These are phyloP conservation scores for Clarireedia monteithiana DNA, from an alignment of 2,329 filamentous ascomycete genomes.

Conservation along the genomic window DNA sequence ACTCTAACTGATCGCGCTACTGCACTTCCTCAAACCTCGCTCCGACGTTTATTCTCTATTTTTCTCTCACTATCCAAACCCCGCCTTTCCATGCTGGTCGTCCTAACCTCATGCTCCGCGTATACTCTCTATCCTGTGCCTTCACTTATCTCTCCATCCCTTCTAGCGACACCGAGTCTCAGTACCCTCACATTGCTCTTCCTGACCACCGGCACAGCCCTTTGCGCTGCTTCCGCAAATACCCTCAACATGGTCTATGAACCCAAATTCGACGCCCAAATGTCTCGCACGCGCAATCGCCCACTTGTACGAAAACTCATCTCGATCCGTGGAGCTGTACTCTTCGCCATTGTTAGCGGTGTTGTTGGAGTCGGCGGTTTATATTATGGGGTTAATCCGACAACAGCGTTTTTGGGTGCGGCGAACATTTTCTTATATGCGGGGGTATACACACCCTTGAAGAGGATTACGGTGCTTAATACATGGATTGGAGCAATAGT, in stretches of 20 bases:
- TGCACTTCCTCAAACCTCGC: conserved; percentile 42
- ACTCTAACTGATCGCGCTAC: conserved; percentile 44
- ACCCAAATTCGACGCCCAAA: conserved; percentile 78
- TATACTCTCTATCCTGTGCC: conserved; percentile 93
- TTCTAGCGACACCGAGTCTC: conserved; percentile 64
- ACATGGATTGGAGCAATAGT: conserved; percentile 94
- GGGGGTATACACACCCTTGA: conserved; percentile 86
- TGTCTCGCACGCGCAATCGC: conserved; percentile 86
- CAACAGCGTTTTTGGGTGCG: conserved; percentile 76
- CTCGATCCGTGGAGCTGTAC: conserved; percentile 58
- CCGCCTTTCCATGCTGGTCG: conserved; percentile 82
- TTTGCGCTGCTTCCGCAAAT: conserved; percentile 88
- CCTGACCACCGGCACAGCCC: conserved; percentile 79
- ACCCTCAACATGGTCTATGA: conserved; percentile 97
- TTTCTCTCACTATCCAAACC: conserved; percentile 94
- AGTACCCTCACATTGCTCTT: conserved; percentile 88
- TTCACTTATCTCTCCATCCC: conserved; percentile 64
- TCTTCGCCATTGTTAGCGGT: conserved; percentile 74
- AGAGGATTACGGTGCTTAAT: conserved; percentile 77
- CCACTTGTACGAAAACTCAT: conserved; percentile 80
- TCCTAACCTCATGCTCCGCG: conserved; percentile 81
- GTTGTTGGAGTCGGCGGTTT: conserved; percentile 61
- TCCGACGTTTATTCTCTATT: conserved; percentile 63
- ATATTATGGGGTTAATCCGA: conserved; percentile 89
- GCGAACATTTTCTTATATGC: conserved; percentile 87